These are phyloP conservation scores for Diversispora epigaea DNA, from an alignment of 192 early-diverging fungal genomes.

Conservation along the genomic window DNA sequence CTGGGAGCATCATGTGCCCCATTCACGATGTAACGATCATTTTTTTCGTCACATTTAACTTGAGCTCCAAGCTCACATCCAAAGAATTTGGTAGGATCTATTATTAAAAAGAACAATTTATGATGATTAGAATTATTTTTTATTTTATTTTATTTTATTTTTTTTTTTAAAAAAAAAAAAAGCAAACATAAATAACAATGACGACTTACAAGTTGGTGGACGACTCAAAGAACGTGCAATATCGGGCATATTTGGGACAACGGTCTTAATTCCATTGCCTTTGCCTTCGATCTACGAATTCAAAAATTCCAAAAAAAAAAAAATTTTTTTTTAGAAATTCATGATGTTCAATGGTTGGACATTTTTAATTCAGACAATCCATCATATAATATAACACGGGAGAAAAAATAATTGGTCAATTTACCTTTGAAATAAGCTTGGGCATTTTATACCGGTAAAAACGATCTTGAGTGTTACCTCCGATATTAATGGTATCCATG, in stretches of 20 bases:
- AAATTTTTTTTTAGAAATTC: not conserved
- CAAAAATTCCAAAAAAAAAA: not conserved
- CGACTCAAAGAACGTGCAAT: constrained; percentile 86
- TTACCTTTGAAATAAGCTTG: constrained; percentile 70
- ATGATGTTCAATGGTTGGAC: not conserved
- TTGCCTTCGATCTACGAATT: constrained; percentile 85
- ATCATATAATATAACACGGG: too few relatives aligned
- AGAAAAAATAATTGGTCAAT: not conserved
- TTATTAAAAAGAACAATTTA: not conserved
- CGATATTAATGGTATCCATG: constrained; percentile 84
- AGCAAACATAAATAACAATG: not conserved
- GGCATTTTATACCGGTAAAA: constrained; percentile 99
- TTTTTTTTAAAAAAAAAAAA: not conserved
- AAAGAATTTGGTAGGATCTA: constrained; percentile 87
- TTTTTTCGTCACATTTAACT: constrained; percentile 84
- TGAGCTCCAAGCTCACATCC: constrained; percentile 95
- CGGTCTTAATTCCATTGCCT: constrained; percentile 99
- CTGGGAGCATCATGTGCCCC: constrained; percentile 87
- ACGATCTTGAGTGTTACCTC: constrained; percentile 85
- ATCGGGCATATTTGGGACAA: constrained; percentile 94
- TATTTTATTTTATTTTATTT: too few relatives aligned
- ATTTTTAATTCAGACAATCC: not conserved
- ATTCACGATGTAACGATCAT: constrained; percentile 92
- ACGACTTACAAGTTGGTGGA: constrained; percentile 73
- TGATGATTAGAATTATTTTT: not conserved